Percentiles rank a stretch among this genome's conserved stretches.
phyloP scores from a whole-genome alignment of 2,329 filamentous ascomycete species.

The Fusarium secorum region DNA sequence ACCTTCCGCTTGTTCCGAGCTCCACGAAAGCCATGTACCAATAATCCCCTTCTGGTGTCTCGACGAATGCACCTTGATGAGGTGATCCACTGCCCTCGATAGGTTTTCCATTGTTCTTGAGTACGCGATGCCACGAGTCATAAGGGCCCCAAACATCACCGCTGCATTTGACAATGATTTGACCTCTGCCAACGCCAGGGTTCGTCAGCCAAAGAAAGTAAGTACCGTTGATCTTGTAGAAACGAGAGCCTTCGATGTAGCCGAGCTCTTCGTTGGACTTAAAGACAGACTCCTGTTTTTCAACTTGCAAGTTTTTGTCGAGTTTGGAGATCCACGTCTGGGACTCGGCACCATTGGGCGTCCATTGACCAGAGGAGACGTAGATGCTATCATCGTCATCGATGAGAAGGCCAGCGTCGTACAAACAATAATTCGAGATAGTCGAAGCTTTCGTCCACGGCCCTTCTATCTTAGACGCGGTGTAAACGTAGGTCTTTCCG shows the following conservation, averaged over 20 bases:
- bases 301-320: background rate
- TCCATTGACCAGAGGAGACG: background rate
- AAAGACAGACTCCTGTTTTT: background rate
- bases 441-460: background rate
- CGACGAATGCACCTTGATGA: background rate
- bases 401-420: background rate
- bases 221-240: background rate
- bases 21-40: background rate
- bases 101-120: background rate
- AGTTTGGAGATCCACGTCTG: background rate
- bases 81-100: background rate
- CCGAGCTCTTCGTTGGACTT: background rate
- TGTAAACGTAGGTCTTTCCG: background rate
- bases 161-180: background rate
- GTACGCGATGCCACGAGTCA: background rate
- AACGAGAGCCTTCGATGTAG: background rate
- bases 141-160: background rate
- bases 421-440: background rate
- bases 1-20: background rate
- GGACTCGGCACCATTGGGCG: background rate
- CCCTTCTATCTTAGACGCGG: background rate
- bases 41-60: background rate
- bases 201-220: background rate
- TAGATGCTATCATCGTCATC: background rate
- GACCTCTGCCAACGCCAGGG: background rate